Conservation (phyloP, 768 basidiomycete species). For the Hypsizygus marmoreus region DNA sequence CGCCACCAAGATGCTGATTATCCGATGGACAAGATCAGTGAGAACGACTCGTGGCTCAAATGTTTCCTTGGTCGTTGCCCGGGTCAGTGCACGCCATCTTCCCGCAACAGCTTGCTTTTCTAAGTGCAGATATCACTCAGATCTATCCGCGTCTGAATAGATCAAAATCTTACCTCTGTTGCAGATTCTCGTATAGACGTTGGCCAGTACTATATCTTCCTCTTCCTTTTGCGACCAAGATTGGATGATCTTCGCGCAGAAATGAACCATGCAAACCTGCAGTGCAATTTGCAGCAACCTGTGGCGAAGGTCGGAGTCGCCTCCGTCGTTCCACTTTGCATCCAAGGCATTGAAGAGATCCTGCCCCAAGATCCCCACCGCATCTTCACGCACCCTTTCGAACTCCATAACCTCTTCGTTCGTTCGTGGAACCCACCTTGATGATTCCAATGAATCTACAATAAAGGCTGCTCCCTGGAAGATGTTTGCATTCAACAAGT, state of each 20-base stretch:
- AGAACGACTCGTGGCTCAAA: conserved; percentile 26
- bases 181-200: conserved; percentile 41
- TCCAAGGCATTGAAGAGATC: conserved; percentile 32
- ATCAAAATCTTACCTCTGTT: conserved; percentile 37
- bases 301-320: conserved; percentile 5
- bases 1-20: conserved; percentile 9
- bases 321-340: background rate
- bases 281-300: conserved; percentile 33
- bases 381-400: conserved; percentile 27
- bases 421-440: conserved; percentile 17
- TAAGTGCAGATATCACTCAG: conserved; percentile 16
- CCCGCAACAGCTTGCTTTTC: conserved; percentile 56
- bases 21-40: background rate
- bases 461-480: conserved; percentile 52
- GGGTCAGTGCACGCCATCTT: conserved; percentile 57
- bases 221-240: conserved; percentile 34
- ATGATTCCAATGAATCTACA: conserved; percentile 42
- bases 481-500: conserved; percentile 50
- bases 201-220: conserved; percentile 27
- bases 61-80: conserved; percentile 33
- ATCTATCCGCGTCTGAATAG: conserved; percentile 1
- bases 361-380: conserved; percentile 37
- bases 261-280: conserved; percentile 32
- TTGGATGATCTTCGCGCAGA: conserved; percentile 33
- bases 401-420: conserved; percentile 20